Percentiles rank a stretch among this genome's conserved stretches.
phyloP scores from a whole-genome alignment of 2,329 filamentous ascomycete species.

The Fusarium fujikuroi region DNA sequence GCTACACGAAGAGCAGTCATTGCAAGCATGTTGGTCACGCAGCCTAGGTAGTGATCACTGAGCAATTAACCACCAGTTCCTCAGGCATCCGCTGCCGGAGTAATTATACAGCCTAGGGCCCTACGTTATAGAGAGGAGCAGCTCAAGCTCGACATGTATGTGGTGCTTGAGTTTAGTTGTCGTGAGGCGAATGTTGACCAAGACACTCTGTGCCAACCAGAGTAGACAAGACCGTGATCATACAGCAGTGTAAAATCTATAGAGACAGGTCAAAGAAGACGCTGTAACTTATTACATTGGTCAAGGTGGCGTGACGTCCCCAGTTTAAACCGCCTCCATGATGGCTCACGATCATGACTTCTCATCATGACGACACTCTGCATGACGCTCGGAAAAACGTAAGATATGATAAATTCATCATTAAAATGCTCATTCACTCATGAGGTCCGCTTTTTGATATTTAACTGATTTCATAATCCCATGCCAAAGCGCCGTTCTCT shows the following conservation, averaged over 20 bases:
- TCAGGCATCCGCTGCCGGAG: background rate
- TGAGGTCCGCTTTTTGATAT: slow-evolving; percentile 37
- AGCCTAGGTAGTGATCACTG: too few species aligned
- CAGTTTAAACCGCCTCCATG: slow-evolving; percentile 18
- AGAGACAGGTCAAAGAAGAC: background rate
- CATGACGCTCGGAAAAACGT: slow-evolving; percentile 10
- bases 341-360: slow-evolving; percentile 27
- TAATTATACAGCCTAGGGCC: too few species aligned
- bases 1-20: background rate
- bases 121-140: background rate
- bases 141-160: background rate
- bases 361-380: slow-evolving; percentile 22
- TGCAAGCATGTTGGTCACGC: background rate
- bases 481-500: slow-evolving; percentile 17
- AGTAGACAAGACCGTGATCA: background rate
- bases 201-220: background rate
- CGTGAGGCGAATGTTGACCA: too few species aligned
- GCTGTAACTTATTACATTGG: background rate
- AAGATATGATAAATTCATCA: slow-evolving; percentile 33
- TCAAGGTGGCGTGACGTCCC: background rate
- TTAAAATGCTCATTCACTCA: slow-evolving; percentile 44
- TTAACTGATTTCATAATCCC: slow-evolving; percentile 35
- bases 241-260: background rate
- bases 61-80: fast-evolving
- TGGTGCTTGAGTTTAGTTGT: background rate